Base-by-base conservation (phyloP, 495 filamentous ascomycete genomes). In the Aspergillus homomorphus region DNA sequence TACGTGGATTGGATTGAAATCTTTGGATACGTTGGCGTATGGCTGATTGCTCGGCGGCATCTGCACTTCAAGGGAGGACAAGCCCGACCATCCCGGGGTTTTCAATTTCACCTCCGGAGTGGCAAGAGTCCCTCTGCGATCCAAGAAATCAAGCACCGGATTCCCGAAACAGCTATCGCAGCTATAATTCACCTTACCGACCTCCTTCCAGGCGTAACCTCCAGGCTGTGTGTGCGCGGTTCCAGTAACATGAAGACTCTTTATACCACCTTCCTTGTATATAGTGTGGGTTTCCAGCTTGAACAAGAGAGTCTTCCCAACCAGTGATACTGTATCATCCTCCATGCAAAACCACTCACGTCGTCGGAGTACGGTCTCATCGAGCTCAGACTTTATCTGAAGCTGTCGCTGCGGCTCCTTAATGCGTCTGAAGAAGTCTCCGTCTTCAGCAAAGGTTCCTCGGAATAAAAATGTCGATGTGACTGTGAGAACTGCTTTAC, bases 1-100 rank as follows among this genome's bases (percentile, higher is more conserved):
- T 4, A 67, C 58, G 54, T 76, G 73, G 26, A 76, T 73, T 3
- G 73, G 73, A 54, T 76, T 76, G 56, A 68, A 71, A 44, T 76
- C 73, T 28, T 60, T 59, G 20, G 73, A 76, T 10, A 66, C 42
- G 21, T 62, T 46, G 16, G 69, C 60, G 55, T 75, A 75, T 8
- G 51, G 30, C 10, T 60, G 41, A 23, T 73, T 75, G 48, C 51
- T 61, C 4, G 45, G 53, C 14, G 70, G 65, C 55, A 69, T 68
- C 33, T 62, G 55, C 15, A 70, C 33, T 6, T 62, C 59, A 5
- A 66, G 24, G 4, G 58, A 58, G 0, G 56, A 61, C 15, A 26
- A 51, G 10, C 59, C 56, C 9, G 26, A 4, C 61, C 61, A 62
- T 7, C 59, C 57, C 9, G 58, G 43, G 18, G 20, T 56, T 0